Base-by-base conservation (phyloP, 805 yeast species). In the Schwanniomyces pseudopolymorphus region DNA sequence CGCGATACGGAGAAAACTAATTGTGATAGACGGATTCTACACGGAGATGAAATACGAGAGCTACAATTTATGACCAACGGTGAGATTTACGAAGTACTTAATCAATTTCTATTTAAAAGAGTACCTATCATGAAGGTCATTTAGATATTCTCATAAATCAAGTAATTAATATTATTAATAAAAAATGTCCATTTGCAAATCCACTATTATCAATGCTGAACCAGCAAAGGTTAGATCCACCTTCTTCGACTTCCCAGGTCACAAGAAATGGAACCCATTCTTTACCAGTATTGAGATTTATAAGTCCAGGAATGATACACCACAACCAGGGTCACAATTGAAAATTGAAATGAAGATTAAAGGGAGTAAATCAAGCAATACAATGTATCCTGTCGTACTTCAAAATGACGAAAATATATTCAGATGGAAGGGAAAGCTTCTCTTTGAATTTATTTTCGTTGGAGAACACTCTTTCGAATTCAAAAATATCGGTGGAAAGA, bases 261-360 rank as follows among this genome's bases (percentile, higher is more conserved):
- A 51, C 25, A 14, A 14, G 17, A 37, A 41, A 4, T 53, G 57
- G 57, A 45, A 53, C 41, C 57, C 57, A 14, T 51, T 51, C 22
- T 44, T 53, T 33, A 37, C 21, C 4, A 35, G 35, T 2, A 39
- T 53, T 17, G 42, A 43, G 17, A 36, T 13, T 20, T 36, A 20
- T 20, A 20, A 19, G 4, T 44, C 48, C 10, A 31, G 37, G 8
- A 41, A 42, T 4, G 33, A 24, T 25, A 22, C 33, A 10, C 20
- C 33, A 13, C 39, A 28, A 9, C 37, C 40, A 8, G 54, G 52
- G 5, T 42, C 51, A 24, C 35, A 40, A 39, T 42, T 51, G 36
- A 39, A 45, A 26, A 43, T 53, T 16, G 52, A 38, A 11, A 28
- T 53, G 21, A 44, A 49, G 20, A 33, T 48, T 7, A 44, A 41